A percentile compares a stretch with the other conserved stretches of the same genome.
Evolutionary conservation across 2,329 filamentous ascomycete species (phyloP).

Genomic region (Penicillium brevicompactum): DNA sequence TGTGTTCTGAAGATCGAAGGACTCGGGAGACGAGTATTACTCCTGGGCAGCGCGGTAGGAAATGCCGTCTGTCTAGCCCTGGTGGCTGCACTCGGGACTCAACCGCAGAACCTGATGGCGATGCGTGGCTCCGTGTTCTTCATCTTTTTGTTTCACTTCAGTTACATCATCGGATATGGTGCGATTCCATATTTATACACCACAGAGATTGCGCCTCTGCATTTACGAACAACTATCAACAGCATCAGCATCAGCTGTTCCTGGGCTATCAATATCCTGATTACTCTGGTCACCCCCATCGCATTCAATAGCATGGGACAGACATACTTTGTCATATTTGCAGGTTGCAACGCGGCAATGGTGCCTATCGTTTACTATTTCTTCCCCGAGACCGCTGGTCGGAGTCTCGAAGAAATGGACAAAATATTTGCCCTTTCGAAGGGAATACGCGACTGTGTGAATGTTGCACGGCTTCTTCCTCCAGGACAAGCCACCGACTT

Average conservation of each 20-base stretch:
- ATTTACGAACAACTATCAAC: conserved; percentile 26
- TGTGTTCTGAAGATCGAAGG: conserved; percentile 22
- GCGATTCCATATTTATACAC: conserved; percentile 28
- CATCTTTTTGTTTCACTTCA: conserved; percentile 27
- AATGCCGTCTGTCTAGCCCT: conserved; percentile 20
- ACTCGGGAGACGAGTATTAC: conserved; percentile 20
- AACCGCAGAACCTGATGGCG: conserved; percentile 12
- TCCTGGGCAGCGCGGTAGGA: conserved; percentile 21
- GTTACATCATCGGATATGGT: conserved; percentile 25
- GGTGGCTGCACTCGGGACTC: conserved; percentile 21
- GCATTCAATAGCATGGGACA: conserved; percentile 24
- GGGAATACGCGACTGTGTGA: conserved; percentile 15
- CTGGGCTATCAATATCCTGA: conserved; percentile 22
- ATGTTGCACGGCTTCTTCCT: conserved; percentile 15
- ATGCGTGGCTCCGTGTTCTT: conserved; percentile 24
- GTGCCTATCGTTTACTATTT: conserved; percentile 21
- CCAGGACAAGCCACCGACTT: conserved; percentile 3
- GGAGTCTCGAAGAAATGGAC: conserved; percentile 26
- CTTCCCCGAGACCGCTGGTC: conserved; percentile 25
- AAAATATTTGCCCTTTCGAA: conserved; percentile 20
- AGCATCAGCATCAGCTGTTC: conserved; percentile 26
- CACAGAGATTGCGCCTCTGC: conserved; percentile 22
- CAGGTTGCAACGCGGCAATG: conserved; percentile 20
- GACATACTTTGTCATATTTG: conserved; percentile 23
- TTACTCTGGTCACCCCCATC: conserved; percentile 24